Base-by-base conservation (phyloP, 2,329 filamentous ascomycete genomes). In the Pseudogymnoascus sp. region DNA sequence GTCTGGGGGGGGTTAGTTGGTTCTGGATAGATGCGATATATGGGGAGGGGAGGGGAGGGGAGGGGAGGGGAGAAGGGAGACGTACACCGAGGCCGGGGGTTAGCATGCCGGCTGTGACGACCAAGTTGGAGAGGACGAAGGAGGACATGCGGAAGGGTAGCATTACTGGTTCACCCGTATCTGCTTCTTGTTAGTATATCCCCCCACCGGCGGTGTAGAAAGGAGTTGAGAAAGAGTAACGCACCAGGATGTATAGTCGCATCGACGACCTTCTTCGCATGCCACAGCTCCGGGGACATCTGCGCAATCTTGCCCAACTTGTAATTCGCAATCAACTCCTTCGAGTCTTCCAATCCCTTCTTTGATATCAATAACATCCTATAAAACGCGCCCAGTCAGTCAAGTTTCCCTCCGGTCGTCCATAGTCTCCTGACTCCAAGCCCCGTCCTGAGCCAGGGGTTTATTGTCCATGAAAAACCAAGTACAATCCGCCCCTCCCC, bases 141-240 rank as follows among this genome's bases (percentile, higher is more conserved):
- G 84, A 90, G 61, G 93, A 97, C 94, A 99, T 99, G 74, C 94
- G 90, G 75, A 97, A 97, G 18, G 94, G 94, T 16, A 99, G 82
- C 70, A 97, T 85, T 66, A 99, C 92, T 59, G 93, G 88, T 74
- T 92, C 82, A 68, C 94, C 94, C 16, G 92, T 97, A 76, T 99
- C 94, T 95, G 67, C 53, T 53, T 8, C 28, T 16, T 35, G 61
- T 68, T 21, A 69, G 64, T 62, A 63, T 60, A 42, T 56, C 18
- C 33, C 59, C 18, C 28, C 16, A 38, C 28, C 16, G 35, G 50
- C 42, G 37, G 63, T 42, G 65, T 21, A 12, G 50, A 25, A 38
- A 50, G 59, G 38, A 18, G 35, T 38, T 18, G 38, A 14, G 33
- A 28, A 44, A 47, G 42, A 44, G 14, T 25, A 62, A 65, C 81